Base-by-base conservation (phyloP, 2,329 filamentous ascomycete species). In the Emergomyces orientalis region DNA sequence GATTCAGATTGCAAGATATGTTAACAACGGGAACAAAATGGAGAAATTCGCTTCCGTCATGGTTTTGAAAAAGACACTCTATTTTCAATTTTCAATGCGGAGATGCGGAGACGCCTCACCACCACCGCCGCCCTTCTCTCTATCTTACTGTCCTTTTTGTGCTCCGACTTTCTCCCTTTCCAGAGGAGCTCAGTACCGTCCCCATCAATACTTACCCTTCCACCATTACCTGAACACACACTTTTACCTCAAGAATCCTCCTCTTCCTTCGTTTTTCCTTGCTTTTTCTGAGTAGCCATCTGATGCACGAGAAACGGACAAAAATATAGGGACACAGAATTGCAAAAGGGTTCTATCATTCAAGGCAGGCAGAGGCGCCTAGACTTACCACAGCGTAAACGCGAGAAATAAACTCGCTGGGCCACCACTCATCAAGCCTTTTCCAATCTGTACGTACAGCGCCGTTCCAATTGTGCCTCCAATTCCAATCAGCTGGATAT, bases 401-500 rank as follows among this genome's bases (percentile, higher is more conserved):
- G 76, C 77, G 59, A 79, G 65, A 60, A 79, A 79, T 54, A 80
- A 67, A 63, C 74, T 77, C 27, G 64, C 77, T 11, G 78, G 78
- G 0, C 78, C 78, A 51, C 77, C 77, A 60, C 74, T 70, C 17
- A 74, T 69, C 62, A 79, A 63, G 22, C 71, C 73, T 56, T 72
- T 69, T 14, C 77, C 77, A 62, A 79, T 77, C 62, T 77, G 74
- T 30, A 78, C 77, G 64, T 75, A 78, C 41, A 79, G 65, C 0
- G 73, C 75, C n/a, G 74, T 77, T 25, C 77, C 76, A 67, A 79
- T 78, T 39, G 75, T 76, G 14, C 77, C 77, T 30, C 78, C 78
- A 62, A 80, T 79, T 49, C 77, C 78, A 62, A 80, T 80, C 63
- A 80, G 67, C 65, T 79, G 77, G 49, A 80, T 76, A 69, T 80